Evolutionary conservation across 2,329 filamentous ascomycete genomes (phyloP).

Genomic region (Cladosporium sp.): DNA sequence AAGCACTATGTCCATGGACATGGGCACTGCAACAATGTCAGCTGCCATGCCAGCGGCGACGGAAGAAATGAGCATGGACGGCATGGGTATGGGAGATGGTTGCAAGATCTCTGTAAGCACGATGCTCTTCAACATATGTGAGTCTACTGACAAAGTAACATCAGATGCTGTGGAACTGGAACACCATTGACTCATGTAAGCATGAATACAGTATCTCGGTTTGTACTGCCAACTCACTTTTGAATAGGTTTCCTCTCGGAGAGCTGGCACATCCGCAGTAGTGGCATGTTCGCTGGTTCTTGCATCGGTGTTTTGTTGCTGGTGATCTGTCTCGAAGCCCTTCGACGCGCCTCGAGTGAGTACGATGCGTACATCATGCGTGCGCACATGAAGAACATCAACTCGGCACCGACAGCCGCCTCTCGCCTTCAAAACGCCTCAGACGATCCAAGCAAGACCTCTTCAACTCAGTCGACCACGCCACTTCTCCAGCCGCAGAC

Average conservation of each 20-base stretch:
- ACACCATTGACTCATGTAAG: constrained; percentile 63
- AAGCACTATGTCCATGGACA: constrained; percentile 23
- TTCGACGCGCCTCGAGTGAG: constrained; percentile 70
- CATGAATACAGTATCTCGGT: not conserved
- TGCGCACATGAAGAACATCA: constrained; percentile 22
- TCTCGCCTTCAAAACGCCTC: not conserved
- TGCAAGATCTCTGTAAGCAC: constrained; percentile 44
- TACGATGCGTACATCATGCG: constrained; percentile 68
- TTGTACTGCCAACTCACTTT: not conserved
- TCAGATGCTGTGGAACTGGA: constrained; percentile 81
- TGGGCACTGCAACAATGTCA: constrained; percentile 20
- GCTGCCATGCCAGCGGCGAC: constrained; percentile 18
- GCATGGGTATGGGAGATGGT: constrained; percentile 27
- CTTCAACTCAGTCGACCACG: constrained; percentile 4
- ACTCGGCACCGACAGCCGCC: not conserved
- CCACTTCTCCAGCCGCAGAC: constrained; percentile 3
- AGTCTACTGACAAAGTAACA: not conserved
- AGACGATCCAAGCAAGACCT: not conserved
- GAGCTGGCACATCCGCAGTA: constrained; percentile 69
- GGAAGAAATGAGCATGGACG: constrained; percentile 29
- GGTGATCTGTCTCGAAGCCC: constrained; percentile 68
- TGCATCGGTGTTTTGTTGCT: constrained; percentile 78
- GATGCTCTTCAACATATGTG: not conserved
- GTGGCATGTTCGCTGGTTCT: constrained; percentile 73
- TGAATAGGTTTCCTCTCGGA: constrained; percentile 59